These are phyloP conservation scores for Tricholoma sp. DNA, from an alignment of 768 basidiomycete genomes.

Conservation along the genomic window DNA sequence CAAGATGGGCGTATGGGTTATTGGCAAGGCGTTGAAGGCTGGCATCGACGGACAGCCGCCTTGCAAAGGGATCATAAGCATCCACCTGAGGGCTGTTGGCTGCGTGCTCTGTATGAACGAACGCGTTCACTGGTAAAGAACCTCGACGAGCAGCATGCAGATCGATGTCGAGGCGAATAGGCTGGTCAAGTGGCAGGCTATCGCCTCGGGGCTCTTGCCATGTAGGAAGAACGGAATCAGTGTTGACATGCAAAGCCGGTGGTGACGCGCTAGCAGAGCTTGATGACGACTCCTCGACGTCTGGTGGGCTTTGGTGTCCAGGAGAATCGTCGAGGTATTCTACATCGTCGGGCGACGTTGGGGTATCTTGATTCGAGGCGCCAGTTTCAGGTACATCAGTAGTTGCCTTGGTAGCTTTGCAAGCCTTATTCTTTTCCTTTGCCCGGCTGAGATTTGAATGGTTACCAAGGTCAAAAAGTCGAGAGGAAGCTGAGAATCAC, in stretches of 20 bases:
- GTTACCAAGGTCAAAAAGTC: background rate
- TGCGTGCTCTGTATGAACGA: constrained; percentile 26
- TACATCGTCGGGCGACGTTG: constrained; percentile 22
- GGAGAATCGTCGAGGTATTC: constrained; percentile 10
- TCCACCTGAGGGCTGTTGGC: constrained; percentile 35
- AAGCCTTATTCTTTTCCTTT: constrained; percentile 71
- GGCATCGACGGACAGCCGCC: constrained; percentile 43
- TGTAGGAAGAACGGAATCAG: constrained; percentile 20
- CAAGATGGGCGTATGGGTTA: constrained; percentile 46
- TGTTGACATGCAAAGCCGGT: constrained; percentile 37
- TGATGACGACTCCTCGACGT: constrained; percentile 16
- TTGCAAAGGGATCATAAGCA: constrained; percentile 36
- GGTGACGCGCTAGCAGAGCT: constrained; percentile 29
- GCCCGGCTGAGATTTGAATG: constrained; percentile 51
- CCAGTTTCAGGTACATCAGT: constrained; percentile 10
- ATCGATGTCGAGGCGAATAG: constrained; percentile 7
- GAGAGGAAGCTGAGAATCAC: constrained; percentile 9
- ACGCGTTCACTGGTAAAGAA: constrained; percentile 47
- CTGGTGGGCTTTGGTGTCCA: constrained; percentile 2
- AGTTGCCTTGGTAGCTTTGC: constrained; percentile 39
- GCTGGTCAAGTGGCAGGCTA: constrained; percentile 11
- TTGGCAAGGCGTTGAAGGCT: constrained; percentile 44
- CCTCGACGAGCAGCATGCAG: constrained; percentile 41
- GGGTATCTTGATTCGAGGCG: constrained; percentile 19
- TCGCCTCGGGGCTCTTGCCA: constrained; percentile 35